A percentile compares a stretch with the other conserved stretches of the same genome.
These are phyloP conservation scores for Encephalitozoon romaleae DNA, from an alignment of 371 early-diverging fungal species.

Conservation along the genomic window DNA sequence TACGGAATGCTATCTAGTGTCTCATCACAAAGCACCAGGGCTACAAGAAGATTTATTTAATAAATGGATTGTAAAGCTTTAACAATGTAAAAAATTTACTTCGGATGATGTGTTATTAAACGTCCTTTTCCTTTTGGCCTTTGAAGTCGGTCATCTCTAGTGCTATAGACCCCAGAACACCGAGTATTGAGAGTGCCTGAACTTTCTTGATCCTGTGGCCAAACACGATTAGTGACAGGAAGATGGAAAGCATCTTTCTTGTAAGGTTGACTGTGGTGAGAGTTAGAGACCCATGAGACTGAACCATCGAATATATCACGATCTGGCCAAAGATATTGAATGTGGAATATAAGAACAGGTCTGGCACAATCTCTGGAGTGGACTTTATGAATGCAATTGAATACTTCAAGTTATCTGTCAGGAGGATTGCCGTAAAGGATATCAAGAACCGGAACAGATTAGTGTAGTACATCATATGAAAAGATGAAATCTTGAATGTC, in stretches of 20 bases:
- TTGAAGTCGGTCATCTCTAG: constrained; percentile 2
- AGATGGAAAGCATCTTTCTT: constrained; percentile 82
- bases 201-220: constrained; percentile 14
- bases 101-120: background rate
- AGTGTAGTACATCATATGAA: constrained; percentile 92
- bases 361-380: constrained; percentile 69
- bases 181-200: constrained; percentile 9
- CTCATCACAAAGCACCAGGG: background rate
- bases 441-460: constrained; percentile 69
- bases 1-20: background rate
- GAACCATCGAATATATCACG: constrained; percentile 84
- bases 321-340: constrained; percentile 89
- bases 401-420: constrained; percentile 64
- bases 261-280: constrained; percentile 85
- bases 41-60: background rate
- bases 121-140: background rate
- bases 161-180: constrained; percentile 6
- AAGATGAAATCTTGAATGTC: constrained; percentile 66
- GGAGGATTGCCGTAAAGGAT: constrained; percentile 64
- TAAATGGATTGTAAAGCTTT: background rate
- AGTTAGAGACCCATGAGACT: constrained; percentile 75
- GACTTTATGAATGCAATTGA: constrained; percentile 69
- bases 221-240: constrained; percentile 69
- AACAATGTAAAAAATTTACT: background rate
- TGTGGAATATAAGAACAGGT: constrained; percentile 73